Evolutionary conservation across 2,329 filamentous ascomycete species (phyloP).

Genomic region (Neodidymelliopsis sp.): DNA sequence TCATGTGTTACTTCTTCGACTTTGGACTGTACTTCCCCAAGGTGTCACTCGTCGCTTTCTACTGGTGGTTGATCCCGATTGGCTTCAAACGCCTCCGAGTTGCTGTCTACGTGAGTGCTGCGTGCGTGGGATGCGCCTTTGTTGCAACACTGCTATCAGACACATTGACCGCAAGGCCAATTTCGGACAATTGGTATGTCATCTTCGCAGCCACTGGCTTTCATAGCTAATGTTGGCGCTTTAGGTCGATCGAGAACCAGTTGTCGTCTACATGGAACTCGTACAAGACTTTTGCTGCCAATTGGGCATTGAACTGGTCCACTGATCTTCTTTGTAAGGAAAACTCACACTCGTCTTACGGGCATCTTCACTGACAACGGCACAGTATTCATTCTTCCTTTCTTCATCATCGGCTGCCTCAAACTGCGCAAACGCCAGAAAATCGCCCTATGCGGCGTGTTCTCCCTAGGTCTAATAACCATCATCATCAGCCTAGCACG

Average conservation of each 20-base stretch:
- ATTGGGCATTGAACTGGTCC: slow-evolving; percentile 29
- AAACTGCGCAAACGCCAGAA: slow-evolving; percentile 34
- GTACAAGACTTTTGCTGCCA: slow-evolving; percentile 17
- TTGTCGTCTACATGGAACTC: slow-evolving; percentile 30
- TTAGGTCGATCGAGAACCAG: slow-evolving; percentile 30
- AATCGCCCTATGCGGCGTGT: slow-evolving; percentile 31
- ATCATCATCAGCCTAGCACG: slow-evolving; percentile 32
- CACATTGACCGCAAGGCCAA: slow-evolving; percentile 15
- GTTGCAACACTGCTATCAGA: slow-evolving; percentile 26
- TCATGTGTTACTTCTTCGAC: slow-evolving; percentile 32
- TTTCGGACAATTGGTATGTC: slow-evolving; percentile 32
- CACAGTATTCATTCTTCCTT: slow-evolving; percentile 29
- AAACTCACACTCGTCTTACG: background rate
- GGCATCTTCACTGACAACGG: background rate
- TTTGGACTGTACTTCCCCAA: slow-evolving; percentile 33
- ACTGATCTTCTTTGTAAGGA: slow-evolving; percentile 29
- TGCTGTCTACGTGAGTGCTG: slow-evolving; percentile 21
- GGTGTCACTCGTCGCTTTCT: slow-evolving; percentile 29
- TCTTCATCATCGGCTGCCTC: slow-evolving; percentile 32
- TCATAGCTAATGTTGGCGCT: background rate
- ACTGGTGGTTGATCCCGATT: slow-evolving; percentile 35
- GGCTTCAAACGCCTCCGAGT: slow-evolving; percentile 29
- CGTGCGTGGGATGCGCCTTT: slow-evolving; percentile 15
- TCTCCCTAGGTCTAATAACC: slow-evolving; percentile 30
- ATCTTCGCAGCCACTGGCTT: background rate